phyloP scores from a whole-genome alignment of 371 early-diverging fungal species.

The Syncephalastrum sp. region DNA sequence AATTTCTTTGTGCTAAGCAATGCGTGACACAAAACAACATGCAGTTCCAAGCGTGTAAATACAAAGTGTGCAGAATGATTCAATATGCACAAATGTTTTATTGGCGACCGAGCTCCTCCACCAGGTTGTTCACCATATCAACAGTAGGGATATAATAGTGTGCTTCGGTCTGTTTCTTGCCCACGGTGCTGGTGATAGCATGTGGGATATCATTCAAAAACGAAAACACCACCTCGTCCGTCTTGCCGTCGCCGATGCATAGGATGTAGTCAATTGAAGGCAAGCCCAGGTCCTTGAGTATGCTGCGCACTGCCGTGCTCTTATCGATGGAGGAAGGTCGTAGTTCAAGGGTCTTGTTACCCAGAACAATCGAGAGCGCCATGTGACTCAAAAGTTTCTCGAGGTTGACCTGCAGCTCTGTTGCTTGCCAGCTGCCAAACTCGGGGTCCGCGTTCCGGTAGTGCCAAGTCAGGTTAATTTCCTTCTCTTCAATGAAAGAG shows the following conservation, averaged over 20 bases:
- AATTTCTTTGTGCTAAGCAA: too few relatives aligned
- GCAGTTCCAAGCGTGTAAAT: too few relatives aligned
- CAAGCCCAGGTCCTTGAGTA: constrained; percentile 72
- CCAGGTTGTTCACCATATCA: constrained; percentile 59
- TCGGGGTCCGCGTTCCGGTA: constrained; percentile 87
- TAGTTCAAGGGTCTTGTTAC: constrained; percentile 93
- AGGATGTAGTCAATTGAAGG: constrained; percentile 69
- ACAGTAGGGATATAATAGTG: constrained; percentile 78
- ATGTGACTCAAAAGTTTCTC: constrained; percentile 91
- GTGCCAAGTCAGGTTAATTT: constrained; percentile 91
- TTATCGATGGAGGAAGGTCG: constrained; percentile 92
- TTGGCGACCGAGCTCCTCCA: constrained; percentile 46
- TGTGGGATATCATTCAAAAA: constrained; percentile 66
- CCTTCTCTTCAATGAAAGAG: constrained; percentile 91
- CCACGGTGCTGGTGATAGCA: constrained; percentile 87
- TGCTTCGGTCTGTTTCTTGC: constrained; percentile 95
- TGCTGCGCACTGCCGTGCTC: constrained; percentile 82
- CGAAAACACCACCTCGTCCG: constrained; percentile 88
- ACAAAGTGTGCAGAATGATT: too few relatives aligned
- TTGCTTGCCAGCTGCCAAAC: constrained; percentile 76
- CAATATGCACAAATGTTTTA: constrained; percentile 5
- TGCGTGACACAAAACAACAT: too few relatives aligned
- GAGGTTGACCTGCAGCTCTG: constrained; percentile 91
- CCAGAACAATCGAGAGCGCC: constrained; percentile 91
- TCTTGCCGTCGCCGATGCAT: constrained; percentile 92